Conservation (phyloP, 2,329 filamentous ascomycete genomes). For the Alternaria gansuensis region DNA sequence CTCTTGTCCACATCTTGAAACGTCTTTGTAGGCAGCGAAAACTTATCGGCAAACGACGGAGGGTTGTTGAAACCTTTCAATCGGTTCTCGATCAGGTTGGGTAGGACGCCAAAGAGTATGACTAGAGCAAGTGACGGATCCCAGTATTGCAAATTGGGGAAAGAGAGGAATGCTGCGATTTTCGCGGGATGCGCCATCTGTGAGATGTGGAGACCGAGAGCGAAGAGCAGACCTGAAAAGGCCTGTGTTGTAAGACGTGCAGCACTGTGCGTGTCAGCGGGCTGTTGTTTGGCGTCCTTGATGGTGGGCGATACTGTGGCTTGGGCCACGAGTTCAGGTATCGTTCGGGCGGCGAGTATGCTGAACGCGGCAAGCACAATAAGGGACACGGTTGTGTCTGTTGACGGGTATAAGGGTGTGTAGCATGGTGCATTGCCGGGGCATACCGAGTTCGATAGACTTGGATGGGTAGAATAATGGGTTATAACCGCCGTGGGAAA, state of each 20-base stretch:
- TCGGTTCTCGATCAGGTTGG: slow-evolving; percentile 52
- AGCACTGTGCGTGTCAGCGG: slow-evolving; percentile 9
- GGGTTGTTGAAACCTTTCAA: slow-evolving; percentile 38
- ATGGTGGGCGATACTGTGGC: slow-evolving; percentile 5
- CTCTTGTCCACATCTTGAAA: slow-evolving; percentile 59
- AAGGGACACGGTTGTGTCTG: slow-evolving; percentile 37
- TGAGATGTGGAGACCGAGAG: slow-evolving; percentile 61
- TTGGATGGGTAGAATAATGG: slow-evolving; percentile 53
- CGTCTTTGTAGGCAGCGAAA: slow-evolving; percentile 57
- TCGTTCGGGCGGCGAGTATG: slow-evolving; percentile 31
- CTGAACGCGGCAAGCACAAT: slow-evolving; percentile 50
- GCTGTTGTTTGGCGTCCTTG: slow-evolving; percentile 19
- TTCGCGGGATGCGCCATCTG: slow-evolving; percentile 63
- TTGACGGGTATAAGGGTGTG: slow-evolving; percentile 55
- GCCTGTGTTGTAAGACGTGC: slow-evolving; percentile 54
- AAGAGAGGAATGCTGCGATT: slow-evolving; percentile 61
- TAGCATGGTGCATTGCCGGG: slow-evolving; percentile 56
- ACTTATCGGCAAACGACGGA: slow-evolving; percentile 55
- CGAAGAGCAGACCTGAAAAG: slow-evolving; percentile 61
- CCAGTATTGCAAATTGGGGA: slow-evolving; percentile 54
- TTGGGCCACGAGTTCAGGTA: slow-evolving; percentile 36
- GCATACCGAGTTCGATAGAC: slow-evolving; percentile 54
- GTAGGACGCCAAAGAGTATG: slow-evolving; percentile 60
- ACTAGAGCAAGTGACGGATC: slow-evolving; percentile 62
- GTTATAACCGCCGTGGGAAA: slow-evolving; percentile 47